Base-by-base conservation (phyloP, 192 early-diverging fungal genomes). In the Backusella morwellensis region DNA sequence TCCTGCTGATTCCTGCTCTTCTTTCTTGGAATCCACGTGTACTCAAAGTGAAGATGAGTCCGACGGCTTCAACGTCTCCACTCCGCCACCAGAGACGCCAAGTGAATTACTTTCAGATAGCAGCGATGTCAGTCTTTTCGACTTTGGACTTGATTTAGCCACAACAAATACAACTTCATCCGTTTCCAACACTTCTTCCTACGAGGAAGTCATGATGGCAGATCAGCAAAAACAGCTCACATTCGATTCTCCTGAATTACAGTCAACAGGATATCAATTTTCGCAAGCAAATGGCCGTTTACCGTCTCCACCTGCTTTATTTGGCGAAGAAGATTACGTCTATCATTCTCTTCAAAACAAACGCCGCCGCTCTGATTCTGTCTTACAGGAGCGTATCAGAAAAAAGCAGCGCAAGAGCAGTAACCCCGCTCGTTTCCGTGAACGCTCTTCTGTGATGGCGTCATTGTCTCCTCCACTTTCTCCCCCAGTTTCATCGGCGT, bases 1-100 rank as follows among this genome's bases (percentile, higher is more conserved):
- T 40, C 63, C 54, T 40, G 40, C 77, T 26, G 34, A 78, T 44
- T 38, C 36, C 4, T 38, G 40, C n/a, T 36, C 42, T 42, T 67
- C 56, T 29, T 79, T 44, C 35, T 19, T 35, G 19, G 12, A 35
- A 6, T 72, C 68, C 54, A 63, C 59, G 35, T 36, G 44, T 56
- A 41, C 35, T 44, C 70, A 78, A 29, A 73, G 54, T 19, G 70
- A 72, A 12, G 52, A 54, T 74, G 73, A 74, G 36, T 74, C 73
- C 36, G 73, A 74, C 54, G 12, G 41, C 12, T 47, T 47, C 32
- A 42, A 40, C 41, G 7, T 34, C 70, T 44, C 29, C 9, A 34
- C 42, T 47, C 42, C 70, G 40, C 19, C 42, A 21, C 36, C 70
- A 17, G 38, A 50, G 17, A 21, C n/a, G 26, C 70, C 41, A 63